Percentiles rank a stretch among this genome's conserved stretches.
Conservation (phyloP, 2,329 filamentous ascomycete species). For the Penicillium occitanis region DNA sequence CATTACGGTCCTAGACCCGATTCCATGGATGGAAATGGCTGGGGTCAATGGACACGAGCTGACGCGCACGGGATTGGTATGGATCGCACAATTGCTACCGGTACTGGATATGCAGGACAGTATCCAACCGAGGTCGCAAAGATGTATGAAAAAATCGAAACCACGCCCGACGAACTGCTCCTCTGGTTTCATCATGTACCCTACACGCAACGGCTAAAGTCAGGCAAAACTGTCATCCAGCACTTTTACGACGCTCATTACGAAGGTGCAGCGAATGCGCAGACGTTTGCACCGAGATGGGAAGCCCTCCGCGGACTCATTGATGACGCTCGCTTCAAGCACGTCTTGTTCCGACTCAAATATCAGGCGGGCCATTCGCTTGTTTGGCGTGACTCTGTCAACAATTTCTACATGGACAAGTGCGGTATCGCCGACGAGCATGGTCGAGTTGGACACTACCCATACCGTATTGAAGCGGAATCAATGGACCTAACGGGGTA, state of each 20-base stretch:
- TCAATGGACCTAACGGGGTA: slow-evolving; percentile 63
- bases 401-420: slow-evolving; percentile 62
- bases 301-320: slow-evolving; percentile 55
- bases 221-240: slow-evolving; percentile 66
- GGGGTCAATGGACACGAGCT: slow-evolving; percentile 72
- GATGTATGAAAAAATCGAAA: slow-evolving; percentile 60
- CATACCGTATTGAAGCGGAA: slow-evolving; percentile 69
- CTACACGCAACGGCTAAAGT: slow-evolving; percentile 63
- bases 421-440: slow-evolving; percentile 60
- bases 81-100: slow-evolving; percentile 68
- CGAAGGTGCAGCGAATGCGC: slow-evolving; percentile 58
- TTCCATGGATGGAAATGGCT: slow-evolving; percentile 65
- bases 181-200: slow-evolving; percentile 75
- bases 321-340: slow-evolving; percentile 60
- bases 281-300: slow-evolving; percentile 58
- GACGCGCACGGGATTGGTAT: slow-evolving; percentile 62
- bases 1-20: slow-evolving; percentile 69
- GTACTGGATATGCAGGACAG: slow-evolving; percentile 65
- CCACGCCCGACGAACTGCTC: slow-evolving; percentile 66
- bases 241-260: slow-evolving; percentile 67
- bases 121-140: slow-evolving; percentile 62
- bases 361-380: slow-evolving; percentile 70
- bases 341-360: slow-evolving; percentile 58
- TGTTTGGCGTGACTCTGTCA: slow-evolving; percentile 69
- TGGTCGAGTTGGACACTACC: slow-evolving; percentile 60